phyloP scores from a whole-genome alignment of 352 stramenopile genomes.

The Phytopythium delawarense region DNA sequence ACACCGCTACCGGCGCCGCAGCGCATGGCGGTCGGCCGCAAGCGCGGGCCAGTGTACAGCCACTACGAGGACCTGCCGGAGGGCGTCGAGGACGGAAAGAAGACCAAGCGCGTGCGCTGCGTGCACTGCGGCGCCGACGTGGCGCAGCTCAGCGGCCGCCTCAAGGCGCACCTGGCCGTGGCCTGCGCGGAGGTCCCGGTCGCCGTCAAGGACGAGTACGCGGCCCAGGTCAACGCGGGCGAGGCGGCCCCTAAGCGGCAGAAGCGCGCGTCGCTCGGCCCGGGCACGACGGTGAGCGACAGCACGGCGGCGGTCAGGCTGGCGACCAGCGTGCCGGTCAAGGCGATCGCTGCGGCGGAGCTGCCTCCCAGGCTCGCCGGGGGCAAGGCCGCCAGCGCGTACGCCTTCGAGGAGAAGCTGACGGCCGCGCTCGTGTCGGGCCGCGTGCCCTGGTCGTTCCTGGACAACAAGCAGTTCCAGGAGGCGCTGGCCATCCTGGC shows the following conservation, averaged over 20 bases:
- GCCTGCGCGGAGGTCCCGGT: slow-evolving; percentile 17
- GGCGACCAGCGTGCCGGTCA: background rate
- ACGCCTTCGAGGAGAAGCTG: slow-evolving; percentile 26
- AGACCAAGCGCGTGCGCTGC: slow-evolving; percentile 29
- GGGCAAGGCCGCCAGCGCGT: background rate
- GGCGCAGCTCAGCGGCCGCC: slow-evolving; percentile 22
- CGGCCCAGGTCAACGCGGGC: background rate
- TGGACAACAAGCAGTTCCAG: slow-evolving; percentile 27
- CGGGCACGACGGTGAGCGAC: background rate
- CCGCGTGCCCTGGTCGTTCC: slow-evolving; percentile 17
- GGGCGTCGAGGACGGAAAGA: background rate
- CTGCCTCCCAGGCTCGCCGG: background rate
- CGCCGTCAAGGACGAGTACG: slow-evolving; percentile 17
- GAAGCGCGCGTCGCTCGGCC: slow-evolving; percentile 1
- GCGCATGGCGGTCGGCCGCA: slow-evolving; percentile 17
- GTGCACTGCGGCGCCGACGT: slow-evolving; percentile 23
- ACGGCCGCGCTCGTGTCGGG: slow-evolving; percentile 23
- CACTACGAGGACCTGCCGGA: slow-evolving; percentile 27
- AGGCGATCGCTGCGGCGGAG: background rate
- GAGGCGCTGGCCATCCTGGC: slow-evolving; percentile 18
- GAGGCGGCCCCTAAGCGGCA: background rate
- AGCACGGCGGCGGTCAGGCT: background rate
- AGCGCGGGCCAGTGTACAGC: slow-evolving; percentile 29
- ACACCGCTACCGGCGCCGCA: slow-evolving; percentile 3
- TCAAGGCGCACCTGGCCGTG: slow-evolving; percentile 22